Evolutionary conservation across 352 stramenopile species (phyloP).

Genomic region (Phytopythium ostracodes): DNA sequence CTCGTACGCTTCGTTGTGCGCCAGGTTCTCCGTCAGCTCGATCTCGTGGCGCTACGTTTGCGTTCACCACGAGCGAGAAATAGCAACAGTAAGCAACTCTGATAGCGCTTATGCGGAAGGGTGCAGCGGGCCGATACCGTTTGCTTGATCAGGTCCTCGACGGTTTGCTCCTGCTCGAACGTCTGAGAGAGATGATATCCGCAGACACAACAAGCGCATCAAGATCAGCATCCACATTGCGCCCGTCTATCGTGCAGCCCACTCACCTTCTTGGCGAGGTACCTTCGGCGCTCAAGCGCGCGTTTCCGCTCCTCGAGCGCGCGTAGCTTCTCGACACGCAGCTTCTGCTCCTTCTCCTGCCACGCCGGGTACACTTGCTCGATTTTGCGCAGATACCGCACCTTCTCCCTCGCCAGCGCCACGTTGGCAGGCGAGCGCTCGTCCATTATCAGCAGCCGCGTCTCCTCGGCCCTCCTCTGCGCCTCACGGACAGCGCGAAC

Average conservation of each 20-base stretch:
- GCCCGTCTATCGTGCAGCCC: not conserved
- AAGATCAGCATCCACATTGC: not conserved
- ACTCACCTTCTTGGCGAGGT: conserved; percentile 70
- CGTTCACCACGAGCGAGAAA: too few relatives aligned
- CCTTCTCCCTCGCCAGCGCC: conserved; percentile 57
- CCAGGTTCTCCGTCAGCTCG: conserved; percentile 62
- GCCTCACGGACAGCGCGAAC: conserved; percentile 41
- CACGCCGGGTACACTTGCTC: conserved; percentile 70
- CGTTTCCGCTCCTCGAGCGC: conserved; percentile 75
- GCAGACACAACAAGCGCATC: not conserved
- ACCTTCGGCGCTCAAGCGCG: conserved; percentile 57
- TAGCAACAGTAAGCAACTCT: not conserved
- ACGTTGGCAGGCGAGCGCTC: conserved; percentile 37
- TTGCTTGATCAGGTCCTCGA: conserved; percentile 64
- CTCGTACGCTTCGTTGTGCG: conserved; percentile 73
- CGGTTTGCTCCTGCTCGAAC: conserved; percentile 75
- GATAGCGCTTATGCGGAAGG: not conserved
- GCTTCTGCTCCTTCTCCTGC: conserved; percentile 56
- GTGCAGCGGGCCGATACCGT: conserved; percentile 26
- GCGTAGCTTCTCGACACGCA: conserved; percentile 48
- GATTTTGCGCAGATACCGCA: conserved; percentile 49
- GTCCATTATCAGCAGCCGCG: conserved; percentile 29
- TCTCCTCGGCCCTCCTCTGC: conserved; percentile 48
- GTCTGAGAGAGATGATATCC: conserved; percentile 23
- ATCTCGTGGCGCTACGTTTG: conserved; percentile 64